These are phyloP conservation scores for Trametes cingulata DNA, from an alignment of 768 basidiomycete genomes.

Conservation along the genomic window DNA sequence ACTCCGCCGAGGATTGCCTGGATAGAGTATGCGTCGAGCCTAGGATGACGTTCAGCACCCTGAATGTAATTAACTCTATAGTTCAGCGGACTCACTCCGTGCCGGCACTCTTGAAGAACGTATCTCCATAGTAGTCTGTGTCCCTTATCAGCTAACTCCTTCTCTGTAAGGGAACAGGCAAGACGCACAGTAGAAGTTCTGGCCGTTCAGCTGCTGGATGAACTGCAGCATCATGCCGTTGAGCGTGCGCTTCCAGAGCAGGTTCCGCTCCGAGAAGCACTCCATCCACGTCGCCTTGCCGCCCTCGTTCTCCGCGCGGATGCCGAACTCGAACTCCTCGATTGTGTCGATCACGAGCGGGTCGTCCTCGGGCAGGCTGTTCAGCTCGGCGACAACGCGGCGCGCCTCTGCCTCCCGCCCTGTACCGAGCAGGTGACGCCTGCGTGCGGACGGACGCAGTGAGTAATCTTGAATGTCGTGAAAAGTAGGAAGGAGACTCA, in stretches of 20 bases:
- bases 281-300: constrained; percentile 80
- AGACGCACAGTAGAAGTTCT: constrained; percentile 74
- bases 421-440: constrained; percentile 69
- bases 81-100: constrained; percentile 48
- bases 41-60: constrained; percentile 21
- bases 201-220: constrained; percentile 78
- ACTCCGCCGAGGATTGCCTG: constrained; percentile 76
- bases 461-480: background rate
- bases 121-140: constrained; percentile 78
- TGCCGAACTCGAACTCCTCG: constrained; percentile 64
- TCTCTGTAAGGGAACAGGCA: background rate
- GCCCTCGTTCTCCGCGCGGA: constrained; percentile 74
- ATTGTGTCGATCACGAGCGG: constrained; percentile 58
- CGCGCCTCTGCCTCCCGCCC: constrained; percentile 56
- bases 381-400: constrained; percentile 63
- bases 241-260: constrained; percentile 69
- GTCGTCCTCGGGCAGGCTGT: constrained; percentile 61
- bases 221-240: constrained; percentile 87
- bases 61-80: too few relatives aligned
- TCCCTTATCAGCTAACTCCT: constrained; percentile 15
- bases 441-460: constrained; percentile 26
- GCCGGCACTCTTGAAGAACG: constrained; percentile 76
- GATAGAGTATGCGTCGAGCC: constrained; percentile 71
- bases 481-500: too few relatives aligned
- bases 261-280: constrained; percentile 70